Evolutionary conservation across 106 monocot genomes (phyloP).

Genomic region (Vanilla planifolia): DNA sequence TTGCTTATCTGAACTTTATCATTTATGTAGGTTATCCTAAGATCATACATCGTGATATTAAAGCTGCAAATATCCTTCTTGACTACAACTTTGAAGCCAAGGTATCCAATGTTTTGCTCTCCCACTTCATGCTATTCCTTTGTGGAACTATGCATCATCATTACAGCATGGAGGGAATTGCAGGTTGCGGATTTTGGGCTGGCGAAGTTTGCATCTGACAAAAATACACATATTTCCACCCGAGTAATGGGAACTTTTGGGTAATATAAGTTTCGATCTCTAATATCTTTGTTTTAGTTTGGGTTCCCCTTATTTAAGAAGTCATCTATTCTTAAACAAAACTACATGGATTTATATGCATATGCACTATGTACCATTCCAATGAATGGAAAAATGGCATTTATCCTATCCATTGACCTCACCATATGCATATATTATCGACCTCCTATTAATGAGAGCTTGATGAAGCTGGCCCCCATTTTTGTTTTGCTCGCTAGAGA

Average conservation of each 20-base stretch:
- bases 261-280: constrained; percentile 11
- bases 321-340: too few relatives aligned
- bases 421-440: too few relatives aligned
- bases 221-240: constrained; percentile 77
- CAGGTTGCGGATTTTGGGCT: constrained; percentile 99
- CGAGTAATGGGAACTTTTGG: constrained; percentile 77
- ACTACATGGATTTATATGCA: too few relatives aligned
- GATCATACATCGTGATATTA: constrained; percentile 95
- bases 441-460: too few relatives aligned
- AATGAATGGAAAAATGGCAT: too few relatives aligned
- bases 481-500: too few relatives aligned
- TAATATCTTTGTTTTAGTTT: not conserved
- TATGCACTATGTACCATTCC: too few relatives aligned
- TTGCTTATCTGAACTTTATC: not conserved
- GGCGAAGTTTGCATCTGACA: constrained; percentile 54
- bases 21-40: constrained; percentile 71
- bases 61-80: constrained; percentile 88
- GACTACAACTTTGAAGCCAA: constrained; percentile 89
- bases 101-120: constrained; percentile 22
- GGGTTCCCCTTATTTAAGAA: too few relatives aligned
- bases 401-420: too few relatives aligned
- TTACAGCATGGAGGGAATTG: not conserved
- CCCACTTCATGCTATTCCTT: not conserved
- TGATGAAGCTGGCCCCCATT: too few relatives aligned
- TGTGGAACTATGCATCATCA: not conserved